Evolutionary conservation across 352 stramenopile species (phyloP).

Genomic region (Phytophthora pistaciae): DNA sequence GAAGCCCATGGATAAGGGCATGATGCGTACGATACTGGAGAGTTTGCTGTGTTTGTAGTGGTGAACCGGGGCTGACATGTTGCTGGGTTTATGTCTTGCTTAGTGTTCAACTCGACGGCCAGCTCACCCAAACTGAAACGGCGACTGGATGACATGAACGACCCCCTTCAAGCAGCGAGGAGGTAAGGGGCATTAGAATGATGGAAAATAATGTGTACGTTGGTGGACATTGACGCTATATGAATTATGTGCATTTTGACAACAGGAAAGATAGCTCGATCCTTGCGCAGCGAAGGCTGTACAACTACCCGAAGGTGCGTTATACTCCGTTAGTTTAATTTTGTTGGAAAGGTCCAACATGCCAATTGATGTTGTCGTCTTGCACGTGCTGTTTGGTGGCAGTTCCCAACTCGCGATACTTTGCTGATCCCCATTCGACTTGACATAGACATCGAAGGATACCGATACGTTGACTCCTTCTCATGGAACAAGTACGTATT

Average conservation of each 20-base stretch:
- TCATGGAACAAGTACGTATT: constrained; percentile 73
- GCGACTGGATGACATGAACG: constrained; percentile 64
- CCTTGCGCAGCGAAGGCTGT: constrained; percentile 63
- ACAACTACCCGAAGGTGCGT: constrained; percentile 80
- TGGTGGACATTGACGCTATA: not conserved
- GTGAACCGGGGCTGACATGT: not conserved
- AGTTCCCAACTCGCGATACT: constrained; percentile 62
- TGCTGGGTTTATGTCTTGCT: not conserved
- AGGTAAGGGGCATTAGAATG: constrained; percentile 36
- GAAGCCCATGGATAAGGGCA: constrained; percentile 83
- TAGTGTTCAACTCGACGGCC: constrained; percentile 60
- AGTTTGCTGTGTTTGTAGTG: not conserved
- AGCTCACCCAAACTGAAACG: constrained; percentile 80
- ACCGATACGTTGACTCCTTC: constrained; percentile 87
- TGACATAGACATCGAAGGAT: constrained; percentile 82
- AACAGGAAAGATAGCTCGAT: constrained; percentile 44
- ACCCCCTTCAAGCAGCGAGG: constrained; percentile 45
- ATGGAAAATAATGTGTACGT: not conserved
- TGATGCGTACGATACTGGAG: constrained; percentile 47
- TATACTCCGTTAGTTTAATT: not conserved
- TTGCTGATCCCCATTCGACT: constrained; percentile 77
- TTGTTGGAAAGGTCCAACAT: too few species aligned
- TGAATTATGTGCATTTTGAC: not conserved
- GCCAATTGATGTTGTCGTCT: too few species aligned
- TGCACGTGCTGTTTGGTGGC: not conserved